Evolutionary conservation across 2,329 filamentous ascomycete genomes (phyloP), one percentile per base, ranked within the genome.

Genomic region (Epicoccum nigrum): DNA sequence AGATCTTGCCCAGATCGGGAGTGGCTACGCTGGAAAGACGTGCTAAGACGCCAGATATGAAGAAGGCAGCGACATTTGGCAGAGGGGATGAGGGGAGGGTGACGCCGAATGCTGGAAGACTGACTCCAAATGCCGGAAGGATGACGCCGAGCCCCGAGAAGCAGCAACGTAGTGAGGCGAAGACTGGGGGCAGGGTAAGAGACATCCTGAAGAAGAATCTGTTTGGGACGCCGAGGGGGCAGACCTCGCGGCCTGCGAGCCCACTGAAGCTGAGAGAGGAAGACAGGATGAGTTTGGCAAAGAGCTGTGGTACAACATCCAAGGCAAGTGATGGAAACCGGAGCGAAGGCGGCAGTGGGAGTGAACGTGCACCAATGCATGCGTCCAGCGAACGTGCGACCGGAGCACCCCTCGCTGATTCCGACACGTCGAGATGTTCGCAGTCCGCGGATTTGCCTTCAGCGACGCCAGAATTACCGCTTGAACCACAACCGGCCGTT

Each of bases 161-260:
- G 28, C 45, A 45, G 33, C 32, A 21, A 20, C 30, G 19, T 8
- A 38, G 42, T 32, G 27, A 38, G 28, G 25, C 20, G 12, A 51
- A 32, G 21, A 28, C 16, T 28, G 42, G 35, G 12, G 50, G 50
- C 7, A 39, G 45, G 27, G 50, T 53, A 2, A 48, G 32, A 30
- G 50, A 53, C 9, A 53, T 48, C 9, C 13, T 48, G 39, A 48
- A 44, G 25, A 54, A 41, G 20, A 44, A 46, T 5, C 17, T 54
- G 7, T 52, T 51, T 33, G 52, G 41, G 7, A 51, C 53, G 25
- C 58, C 58, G 17, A 53, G 44, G 8, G 50, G 32, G 37, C 41
- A 45, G 16, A 28, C 32, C 2, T 23, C 38, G 5, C 30, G 28
- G 15, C 9, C 25, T 20, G 37, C 21, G 11, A 13, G 7, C 2